phyloP scores from a whole-genome alignment of 164 flowering plant species.

The Nymphaea colorata region DNA sequence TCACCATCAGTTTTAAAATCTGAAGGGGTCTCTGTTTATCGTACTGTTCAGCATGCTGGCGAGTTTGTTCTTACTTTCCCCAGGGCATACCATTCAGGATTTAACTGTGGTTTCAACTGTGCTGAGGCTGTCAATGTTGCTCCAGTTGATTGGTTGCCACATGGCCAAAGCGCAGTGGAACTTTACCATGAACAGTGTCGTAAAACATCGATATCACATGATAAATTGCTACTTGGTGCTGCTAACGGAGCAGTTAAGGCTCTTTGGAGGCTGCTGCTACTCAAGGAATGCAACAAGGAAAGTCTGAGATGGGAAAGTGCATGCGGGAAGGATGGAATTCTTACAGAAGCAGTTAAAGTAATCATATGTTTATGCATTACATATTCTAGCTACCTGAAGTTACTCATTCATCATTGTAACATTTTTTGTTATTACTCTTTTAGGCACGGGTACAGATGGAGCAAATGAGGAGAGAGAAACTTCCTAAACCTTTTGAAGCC shows the following conservation, averaged over 20 bases:
- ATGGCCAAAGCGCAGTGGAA: conserved; percentile 76
- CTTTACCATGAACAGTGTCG: conserved; percentile 57
- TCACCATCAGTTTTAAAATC: conserved; percentile 61
- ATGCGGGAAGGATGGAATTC: conserved; percentile 60
- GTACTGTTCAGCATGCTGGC: conserved; percentile 52
- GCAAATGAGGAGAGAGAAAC: conserved; percentile 42
- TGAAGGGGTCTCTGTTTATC: conserved; percentile 69
- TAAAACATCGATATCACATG: conserved; percentile 75
- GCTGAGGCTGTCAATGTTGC: conserved; percentile 90
- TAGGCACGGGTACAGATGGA: conserved; percentile 64
- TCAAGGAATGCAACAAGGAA: conserved; percentile 21
- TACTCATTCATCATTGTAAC: not conserved
- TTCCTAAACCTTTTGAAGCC: conserved; percentile 21
- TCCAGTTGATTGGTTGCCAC: conserved; percentile 71
- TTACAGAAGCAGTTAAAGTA: conserved; percentile 62
- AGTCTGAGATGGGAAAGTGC: conserved; percentile 47
- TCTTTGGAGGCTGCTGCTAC: conserved; percentile 33
- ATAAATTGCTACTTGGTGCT: conserved; percentile 54
- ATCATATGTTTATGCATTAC: not conserved
- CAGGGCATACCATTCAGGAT: conserved; percentile 75
- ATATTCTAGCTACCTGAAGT: not conserved
- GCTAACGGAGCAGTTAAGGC: conserved; percentile 45
- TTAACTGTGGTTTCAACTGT: conserved; percentile 82
- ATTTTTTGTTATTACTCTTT: conserved; percentile 2
- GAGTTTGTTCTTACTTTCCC: conserved; percentile 85